These are phyloP conservation scores for Lipomyces chichibuensis DNA, from an alignment of 805 yeast species.

Conservation along the genomic window DNA sequence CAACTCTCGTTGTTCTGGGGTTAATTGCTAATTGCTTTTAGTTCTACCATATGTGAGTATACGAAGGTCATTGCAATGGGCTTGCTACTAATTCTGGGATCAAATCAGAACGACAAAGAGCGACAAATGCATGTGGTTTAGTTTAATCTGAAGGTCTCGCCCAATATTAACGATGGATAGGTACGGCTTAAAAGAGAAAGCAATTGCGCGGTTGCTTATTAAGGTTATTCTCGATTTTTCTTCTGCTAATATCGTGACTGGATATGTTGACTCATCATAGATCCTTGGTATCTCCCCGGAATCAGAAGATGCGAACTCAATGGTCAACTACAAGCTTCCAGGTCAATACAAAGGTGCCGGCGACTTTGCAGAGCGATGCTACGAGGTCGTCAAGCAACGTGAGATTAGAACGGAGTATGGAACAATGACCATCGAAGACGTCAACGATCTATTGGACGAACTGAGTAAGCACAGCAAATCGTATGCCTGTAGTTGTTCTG, in stretches of 20 bases:
- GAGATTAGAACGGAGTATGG: constrained; percentile 49
- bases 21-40: constrained; percentile 3
- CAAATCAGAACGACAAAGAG: constrained; percentile 50
- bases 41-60: constrained; percentile 35
- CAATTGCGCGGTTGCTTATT: constrained; percentile 56
- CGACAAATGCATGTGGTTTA: constrained; percentile 45
- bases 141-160: background rate
- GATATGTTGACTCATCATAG: constrained; percentile 43
- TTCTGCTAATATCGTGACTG: background rate
- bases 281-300: constrained; percentile 62
- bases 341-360: constrained; percentile 48
- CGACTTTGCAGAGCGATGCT: constrained; percentile 54
- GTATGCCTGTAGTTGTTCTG: constrained; percentile 4
- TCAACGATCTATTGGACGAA: constrained; percentile 53
- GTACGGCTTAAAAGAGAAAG: constrained; percentile 66
- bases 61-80: too few species aligned
- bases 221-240: constrained; percentile 24
- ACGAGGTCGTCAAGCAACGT: constrained; percentile 55
- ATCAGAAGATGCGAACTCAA: constrained; percentile 60
- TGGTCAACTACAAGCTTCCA: constrained; percentile 53
- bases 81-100: background rate
- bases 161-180: background rate
- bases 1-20: background rate
- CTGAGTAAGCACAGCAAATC: constrained; percentile 45
- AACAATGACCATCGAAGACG: constrained; percentile 51